These are phyloP conservation scores for Claviceps sp. DNA, from an alignment of 2,329 filamentous ascomycete genomes.

Conservation along the genomic window DNA sequence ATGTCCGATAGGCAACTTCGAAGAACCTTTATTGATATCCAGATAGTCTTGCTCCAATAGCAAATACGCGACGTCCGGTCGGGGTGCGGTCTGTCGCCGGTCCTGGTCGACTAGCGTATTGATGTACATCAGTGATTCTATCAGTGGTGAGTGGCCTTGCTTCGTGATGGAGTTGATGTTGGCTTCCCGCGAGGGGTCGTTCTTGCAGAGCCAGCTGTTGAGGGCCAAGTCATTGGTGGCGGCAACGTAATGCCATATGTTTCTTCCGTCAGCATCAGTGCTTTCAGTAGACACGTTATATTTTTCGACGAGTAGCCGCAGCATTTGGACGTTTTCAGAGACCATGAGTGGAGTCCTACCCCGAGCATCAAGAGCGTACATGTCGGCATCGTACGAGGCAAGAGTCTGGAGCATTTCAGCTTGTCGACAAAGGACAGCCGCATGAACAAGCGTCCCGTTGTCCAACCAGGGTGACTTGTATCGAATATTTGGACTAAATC, in stretches of 20 bases:
- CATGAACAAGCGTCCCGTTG: conserved; percentile 18
- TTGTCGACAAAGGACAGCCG: conserved; percentile 15
- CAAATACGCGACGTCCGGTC: conserved; percentile 8
- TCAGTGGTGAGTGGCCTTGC: conserved; percentile 17
- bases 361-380: conserved; percentile 14
- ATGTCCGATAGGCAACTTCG: conserved; percentile 4
- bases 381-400: conserved; percentile 14
- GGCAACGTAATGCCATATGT: conserved; percentile 25
- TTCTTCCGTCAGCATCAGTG: conserved; percentile 18
- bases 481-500: conserved; percentile 17
- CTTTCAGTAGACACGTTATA: conserved; percentile 16
- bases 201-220: conserved; percentile 17
- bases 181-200: conserved; percentile 15
- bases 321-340: conserved; percentile 13
- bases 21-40: conserved; percentile 5
- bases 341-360: conserved; percentile 24
- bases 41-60: conserved; percentile 9
- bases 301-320: conserved; percentile 15
- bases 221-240: conserved; percentile 18
- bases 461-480: conserved; percentile 3
- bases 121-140: conserved; percentile 16
- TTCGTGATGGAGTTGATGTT: conserved; percentile 15
- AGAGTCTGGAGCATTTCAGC: conserved; percentile 17
- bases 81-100: background rate
- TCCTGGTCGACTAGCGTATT: background rate